phyloP scores from a whole-genome alignment of 345 rosid species.

The Aegle marmelos region DNA sequence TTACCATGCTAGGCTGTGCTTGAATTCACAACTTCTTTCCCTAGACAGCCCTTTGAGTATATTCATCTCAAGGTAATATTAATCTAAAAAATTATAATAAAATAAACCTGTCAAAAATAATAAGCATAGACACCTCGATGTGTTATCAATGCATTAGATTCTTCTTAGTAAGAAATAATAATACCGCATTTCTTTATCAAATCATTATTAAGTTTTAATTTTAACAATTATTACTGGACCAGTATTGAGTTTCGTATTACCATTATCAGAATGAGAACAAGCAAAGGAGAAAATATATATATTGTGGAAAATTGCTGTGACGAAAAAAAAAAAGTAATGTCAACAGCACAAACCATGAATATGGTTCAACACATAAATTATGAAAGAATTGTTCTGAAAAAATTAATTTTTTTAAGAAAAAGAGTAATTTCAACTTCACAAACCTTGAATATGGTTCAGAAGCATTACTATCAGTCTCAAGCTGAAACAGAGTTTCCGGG shows the following conservation, averaged over 20 bases:
- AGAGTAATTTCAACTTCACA: conserved; percentile 18
- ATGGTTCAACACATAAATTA: conserved; percentile 41
- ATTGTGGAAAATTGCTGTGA: neutral
- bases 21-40: neutral
- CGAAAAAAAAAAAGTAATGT: conserved; percentile 5
- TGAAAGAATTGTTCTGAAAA: neutral
- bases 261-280: conserved; percentile 6
- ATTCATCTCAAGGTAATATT: neutral
- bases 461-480: conserved; percentile 42
- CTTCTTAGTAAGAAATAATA: neutral
- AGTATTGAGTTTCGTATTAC: neutral
- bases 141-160: neutral
- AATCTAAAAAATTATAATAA: neutral
- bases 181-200: neutral
- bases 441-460: conserved; percentile 84
- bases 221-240: neutral
- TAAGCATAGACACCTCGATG: neutral
- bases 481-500: conserved; percentile 56
- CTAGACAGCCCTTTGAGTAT: neutral
- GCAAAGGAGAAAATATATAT: conserved; percentile 2
- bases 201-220: neutral
- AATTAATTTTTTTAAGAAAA: neutral
- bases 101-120: no score
- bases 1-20: neutral
- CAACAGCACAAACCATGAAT: conserved; percentile 52